Evolutionary conservation across 805 yeast genomes (phyloP), one percentile per base, ranked within the genome.

Genomic region (Candida berthetii): DNA sequence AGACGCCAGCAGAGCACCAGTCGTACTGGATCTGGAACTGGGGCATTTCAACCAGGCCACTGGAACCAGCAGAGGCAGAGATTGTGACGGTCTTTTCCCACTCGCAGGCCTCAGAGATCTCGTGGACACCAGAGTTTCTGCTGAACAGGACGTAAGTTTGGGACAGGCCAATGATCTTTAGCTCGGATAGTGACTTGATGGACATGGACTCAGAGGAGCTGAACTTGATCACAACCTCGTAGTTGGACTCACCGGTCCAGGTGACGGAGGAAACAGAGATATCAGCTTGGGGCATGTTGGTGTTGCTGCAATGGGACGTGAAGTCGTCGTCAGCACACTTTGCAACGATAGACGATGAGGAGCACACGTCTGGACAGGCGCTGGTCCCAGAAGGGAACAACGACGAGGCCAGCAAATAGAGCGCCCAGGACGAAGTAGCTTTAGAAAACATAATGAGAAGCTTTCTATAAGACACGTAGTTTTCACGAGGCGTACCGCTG

Each of bases 1-100:
- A 38, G 5, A 48, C 54, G 38, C 53, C 54, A n/a, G 57, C 45
- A 10, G 48, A 15, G 40, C 57, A 50, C 57, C 59, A 54, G 19
- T 54, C 56, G 32, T 34, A 53, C 39, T 54, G 56, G 16, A 54
- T 50, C 32, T 47, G 43, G 36, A 39, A 50, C 3, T 19, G 31
- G 3, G 40, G 47, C 49, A 49, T 43, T 7, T 32, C 22, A 24
- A 43, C 48, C 3, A 3, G 7, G 3, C 46, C 50, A 34, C 29
- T 31, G 7, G 37, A 27, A 27, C 10, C 9, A 17, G 19, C 19
- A 25, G 16, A 4, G 6, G 27, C 16, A 7, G 25, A 14, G 7
- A 20, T 19, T 13, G 16, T 34, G 16, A 34, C 27, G 11, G 19
- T 22, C 3, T 34, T 19, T 13, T 27, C n/a, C 50, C 49, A 50